Base-by-base conservation (phyloP, 2,329 filamentous ascomycete species). In the Venturia pyrina region DNA sequence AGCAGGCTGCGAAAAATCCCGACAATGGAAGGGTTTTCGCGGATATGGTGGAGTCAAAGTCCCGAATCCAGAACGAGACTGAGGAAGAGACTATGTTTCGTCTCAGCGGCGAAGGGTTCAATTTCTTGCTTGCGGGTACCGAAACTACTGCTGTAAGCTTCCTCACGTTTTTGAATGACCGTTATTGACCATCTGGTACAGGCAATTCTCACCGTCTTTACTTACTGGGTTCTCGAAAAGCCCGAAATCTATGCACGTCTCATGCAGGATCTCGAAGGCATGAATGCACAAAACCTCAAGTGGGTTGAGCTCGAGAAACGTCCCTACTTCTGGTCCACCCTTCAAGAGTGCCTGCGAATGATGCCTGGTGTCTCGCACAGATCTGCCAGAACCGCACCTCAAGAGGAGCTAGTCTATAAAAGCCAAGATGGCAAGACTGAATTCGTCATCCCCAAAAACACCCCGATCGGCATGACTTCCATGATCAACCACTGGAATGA, bases 181-280 rank as follows among this genome's bases (percentile, higher is more conserved):
- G 3, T 53, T 53, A 10, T 53, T 53, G 21, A 53, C 11, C 5
- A 53, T 53, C 24, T 28, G 1, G 13, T 28, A 8, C 6, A 65
- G 59, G 56, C 43, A 69, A 19, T 68, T 66, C 61, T 70, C 57
- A 67, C 43, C 5, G 65, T 3, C 67, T 65, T 66, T 41, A 70
- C 61, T 34, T 68, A 66, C 50, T 32, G 62, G n/a, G 53, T 68
- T 21, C 57, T 68, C n/a, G 68, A 28, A 62, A 69, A 24, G 44
- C 69, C 59, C 65, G 65, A 37, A 37, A 66, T 46, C 11, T 66
- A 68, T 21, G n/a, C 28, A 7, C 11, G 24, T 17, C 53, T 68
- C 32, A 44, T 34, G 43, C 48, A 59, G 40, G 67, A 68, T 28
- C 67, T 68, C n/a, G 62, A 68, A 37, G 41, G 48, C n/a, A n/a